phyloP scores from a whole-genome alignment of 352 stramenopile species.

The Aphanomyces euteiches region DNA sequence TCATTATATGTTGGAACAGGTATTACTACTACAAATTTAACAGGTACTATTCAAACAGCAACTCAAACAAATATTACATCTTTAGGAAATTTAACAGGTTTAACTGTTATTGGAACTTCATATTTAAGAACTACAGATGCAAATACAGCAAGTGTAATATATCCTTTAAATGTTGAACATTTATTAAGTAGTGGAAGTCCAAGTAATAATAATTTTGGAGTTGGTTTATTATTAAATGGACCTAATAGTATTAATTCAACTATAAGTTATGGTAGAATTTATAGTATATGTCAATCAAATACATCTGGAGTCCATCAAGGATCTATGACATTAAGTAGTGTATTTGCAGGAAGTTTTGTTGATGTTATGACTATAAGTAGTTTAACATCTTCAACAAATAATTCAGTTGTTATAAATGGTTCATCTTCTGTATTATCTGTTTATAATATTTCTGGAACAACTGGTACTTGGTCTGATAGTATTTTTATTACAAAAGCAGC shows the following conservation, averaged over 20 bases:
- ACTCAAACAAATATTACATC: conserved; percentile 4
- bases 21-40: background rate
- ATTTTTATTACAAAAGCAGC: background rate
- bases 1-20: background rate
- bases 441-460: background rate
- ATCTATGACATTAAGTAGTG: too few relatives aligned
- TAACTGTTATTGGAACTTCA: background rate
- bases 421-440: background rate
- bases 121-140: background rate
- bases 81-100: background rate
- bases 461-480: too few relatives aligned
- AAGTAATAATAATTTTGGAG: conserved; percentile 6
- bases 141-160: background rate
- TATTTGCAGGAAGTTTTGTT: too few relatives aligned
- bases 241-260: conserved; percentile 5
- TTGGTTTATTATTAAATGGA: background rate
- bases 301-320: too few relatives aligned
- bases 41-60: background rate
- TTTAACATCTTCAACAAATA: too few relatives aligned
- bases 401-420: too few relatives aligned
- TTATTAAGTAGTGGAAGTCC: background rate
- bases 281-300: conserved; percentile 1
- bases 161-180: conserved; percentile 7
- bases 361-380: too few relatives aligned
- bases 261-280: background rate